Evolutionary conservation across 163 green algal genomes (phyloP).

Genomic region (Botryococcus braunii): DNA sequence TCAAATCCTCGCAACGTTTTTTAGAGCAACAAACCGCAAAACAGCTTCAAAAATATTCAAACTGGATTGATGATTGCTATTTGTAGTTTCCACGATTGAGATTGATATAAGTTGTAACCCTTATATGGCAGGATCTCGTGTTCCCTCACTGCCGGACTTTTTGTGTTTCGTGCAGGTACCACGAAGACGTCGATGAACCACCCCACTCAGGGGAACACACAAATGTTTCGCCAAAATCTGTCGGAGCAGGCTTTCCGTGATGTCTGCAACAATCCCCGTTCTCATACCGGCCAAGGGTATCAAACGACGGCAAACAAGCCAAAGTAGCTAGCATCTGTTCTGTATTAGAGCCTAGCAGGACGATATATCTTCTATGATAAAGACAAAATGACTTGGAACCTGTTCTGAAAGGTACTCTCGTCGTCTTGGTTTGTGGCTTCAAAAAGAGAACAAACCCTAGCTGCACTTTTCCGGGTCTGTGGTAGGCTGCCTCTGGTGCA

Average conservation of each 20-base stretch:
- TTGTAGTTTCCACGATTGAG: background rate
- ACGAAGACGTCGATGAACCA: constrained; percentile 51
- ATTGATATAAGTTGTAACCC: background rate
- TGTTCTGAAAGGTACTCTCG: no score
- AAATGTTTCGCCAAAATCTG: constrained; percentile 44
- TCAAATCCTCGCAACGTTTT: background rate
- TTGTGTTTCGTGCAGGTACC: constrained; percentile 21
- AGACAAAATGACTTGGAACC: no score
- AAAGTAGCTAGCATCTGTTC: no score
- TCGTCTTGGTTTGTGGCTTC: no score
- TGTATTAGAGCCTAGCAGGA: no score
- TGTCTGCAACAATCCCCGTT: constrained; percentile 33
- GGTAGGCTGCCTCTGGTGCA: no score
- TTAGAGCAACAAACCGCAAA: background rate
- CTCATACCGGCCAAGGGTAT: constrained; percentile 42
- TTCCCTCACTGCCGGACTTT: background rate
- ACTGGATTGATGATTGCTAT: background rate
- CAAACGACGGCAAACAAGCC: constrained; percentile 6
- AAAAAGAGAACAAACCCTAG: no score
- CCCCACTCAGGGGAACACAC: constrained; percentile 36
- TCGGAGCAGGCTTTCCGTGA: constrained; percentile 19
- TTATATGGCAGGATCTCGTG: background rate
- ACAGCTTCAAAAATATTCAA: background rate
- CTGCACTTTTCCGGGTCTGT: no score
- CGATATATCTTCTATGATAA: no score